Base-by-base conservation (phyloP, 768 basidiomycete genomes). In the Tubosaeta brunneosetosa region DNA sequence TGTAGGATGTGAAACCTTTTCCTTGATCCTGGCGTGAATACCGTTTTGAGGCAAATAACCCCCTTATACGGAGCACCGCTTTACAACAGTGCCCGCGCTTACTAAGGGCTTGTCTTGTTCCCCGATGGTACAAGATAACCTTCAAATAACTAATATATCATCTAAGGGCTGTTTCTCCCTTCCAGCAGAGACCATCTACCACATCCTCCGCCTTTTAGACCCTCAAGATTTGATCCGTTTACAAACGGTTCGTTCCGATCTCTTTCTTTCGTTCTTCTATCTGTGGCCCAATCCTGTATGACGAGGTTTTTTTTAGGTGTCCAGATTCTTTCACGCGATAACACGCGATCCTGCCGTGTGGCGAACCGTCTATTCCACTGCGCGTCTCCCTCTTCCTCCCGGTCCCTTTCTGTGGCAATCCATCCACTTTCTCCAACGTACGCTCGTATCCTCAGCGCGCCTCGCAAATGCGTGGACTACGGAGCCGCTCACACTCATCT, bases 401-500 rank as follows among this genome's bases (percentile, higher is more conserved):
- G 62, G 62, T n/a, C 56, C 56, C 2, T 63, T 55, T 6, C 10
- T 45, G 11, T 63, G 62, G 63, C 60, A 63, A 47, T 59, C 63
- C 25, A 52, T 6, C 14, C 49, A 7, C 26, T 55, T 53, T 31
- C 53, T 52, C 44, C 63, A 62, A 13, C 63, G 49, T 42, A 27
- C 56, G 8, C 62, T 63, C 50, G 38, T 63, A 27, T 8, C 37
- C 41, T 65, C 63, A 3, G 41, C 50, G 2, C 62, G 49, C 40
- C 44, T 61, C 27, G 53, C 49, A 17, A 47, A 25, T 12, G 31
- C 33, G 5, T 63, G 63, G 62, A 56, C 54, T 17, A 48, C 53
- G 3, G 25, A 42, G 14, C 62, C 53, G 9, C 54, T 55, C 45
- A 27, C 51, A n/a, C 32, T 52, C 32, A 6, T 57, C 52, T 52